phyloP scores from a whole-genome alignment of 352 stramenopile genomes.

The Pythium chondricola region DNA sequence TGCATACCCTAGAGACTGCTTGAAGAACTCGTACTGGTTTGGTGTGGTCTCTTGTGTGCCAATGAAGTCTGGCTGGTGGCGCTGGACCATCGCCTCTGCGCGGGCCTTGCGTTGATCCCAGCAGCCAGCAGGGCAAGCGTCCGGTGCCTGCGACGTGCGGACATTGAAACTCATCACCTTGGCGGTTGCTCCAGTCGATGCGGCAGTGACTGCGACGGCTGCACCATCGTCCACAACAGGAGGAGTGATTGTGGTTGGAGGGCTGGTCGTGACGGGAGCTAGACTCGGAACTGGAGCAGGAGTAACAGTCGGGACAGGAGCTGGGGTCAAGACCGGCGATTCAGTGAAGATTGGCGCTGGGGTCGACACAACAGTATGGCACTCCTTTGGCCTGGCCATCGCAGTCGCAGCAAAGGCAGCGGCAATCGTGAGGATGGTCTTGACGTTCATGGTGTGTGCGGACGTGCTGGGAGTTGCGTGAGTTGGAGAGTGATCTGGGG shows the following conservation, averaged over 20 bases:
- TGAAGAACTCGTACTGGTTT: slow-evolving; percentile 49
- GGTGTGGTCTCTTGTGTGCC: slow-evolving; percentile 55
- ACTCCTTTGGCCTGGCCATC: not conserved
- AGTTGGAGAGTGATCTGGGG: not conserved
- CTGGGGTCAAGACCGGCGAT: not conserved
- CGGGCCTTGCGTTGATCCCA: slow-evolving; percentile 49
- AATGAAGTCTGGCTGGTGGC: slow-evolving; percentile 56
- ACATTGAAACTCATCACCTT: slow-evolving; percentile 46
- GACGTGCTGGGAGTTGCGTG: not conserved
- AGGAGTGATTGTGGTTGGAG: not conserved
- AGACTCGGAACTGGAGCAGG: not conserved
- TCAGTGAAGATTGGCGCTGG: not conserved
- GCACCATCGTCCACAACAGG: not conserved
- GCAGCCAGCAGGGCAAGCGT: slow-evolving; percentile 57
- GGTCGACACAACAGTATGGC: no score
- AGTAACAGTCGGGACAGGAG: not conserved
- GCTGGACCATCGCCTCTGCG: slow-evolving; percentile 27
- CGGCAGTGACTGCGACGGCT: not conserved
- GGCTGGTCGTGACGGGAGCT: not conserved
- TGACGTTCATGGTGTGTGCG: slow-evolving; percentile 11
- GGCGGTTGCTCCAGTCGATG: not conserved
- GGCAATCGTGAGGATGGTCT: slow-evolving; percentile 1
- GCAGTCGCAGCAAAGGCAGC: not conserved
- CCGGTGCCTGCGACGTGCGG: slow-evolving; percentile 52
- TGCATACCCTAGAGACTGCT: slow-evolving; percentile 31